These are phyloP conservation scores for Debaryomycetaceae sp. DNA, from an alignment of 1,139 yeast genomes.

Conservation along the genomic window DNA sequence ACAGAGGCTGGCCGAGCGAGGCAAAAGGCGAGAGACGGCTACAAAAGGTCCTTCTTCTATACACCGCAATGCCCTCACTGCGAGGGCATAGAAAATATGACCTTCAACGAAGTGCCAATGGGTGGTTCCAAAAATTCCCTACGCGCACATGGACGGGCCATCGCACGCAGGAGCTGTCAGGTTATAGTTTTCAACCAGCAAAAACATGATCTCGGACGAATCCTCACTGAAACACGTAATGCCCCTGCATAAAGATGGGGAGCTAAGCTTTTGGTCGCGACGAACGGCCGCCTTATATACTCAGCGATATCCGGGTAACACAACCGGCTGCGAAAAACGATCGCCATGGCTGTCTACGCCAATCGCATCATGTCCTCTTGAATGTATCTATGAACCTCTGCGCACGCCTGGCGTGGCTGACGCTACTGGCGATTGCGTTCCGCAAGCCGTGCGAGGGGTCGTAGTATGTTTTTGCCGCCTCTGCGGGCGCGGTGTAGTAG, in stretches of 20 bases:
- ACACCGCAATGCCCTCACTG: constrained; percentile 25
- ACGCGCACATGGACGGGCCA: constrained; percentile 39
- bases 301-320: constrained; percentile 7
- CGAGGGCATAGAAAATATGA: constrained; percentile 11
- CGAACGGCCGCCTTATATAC: constrained; percentile 3
- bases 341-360: background rate
- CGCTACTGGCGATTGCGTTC: constrained; percentile 7
- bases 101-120: constrained; percentile 35
- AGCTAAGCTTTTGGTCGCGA: constrained; percentile 18
- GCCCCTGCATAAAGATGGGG: constrained; percentile 99
- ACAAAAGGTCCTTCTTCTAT: constrained; percentile 9
- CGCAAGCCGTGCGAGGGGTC: constrained; percentile 16
- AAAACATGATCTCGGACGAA: constrained; percentile 99
- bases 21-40: constrained; percentile 47
- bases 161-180: constrained; percentile 88
- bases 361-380: background rate
- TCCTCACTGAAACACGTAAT: constrained; percentile 99
- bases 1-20: constrained; percentile 56
- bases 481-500: constrained; percentile 22
- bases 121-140: constrained; percentile 76
- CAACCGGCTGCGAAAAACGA: constrained; percentile 1
- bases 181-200: constrained; percentile 99
- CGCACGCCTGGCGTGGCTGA: constrained; percentile 18
- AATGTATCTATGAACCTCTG: background rate
- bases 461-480: constrained; percentile 13